Evolutionary conservation across 2,329 filamentous ascomycete species (phyloP).

Genomic region (Trichothecium sympodiale): DNA sequence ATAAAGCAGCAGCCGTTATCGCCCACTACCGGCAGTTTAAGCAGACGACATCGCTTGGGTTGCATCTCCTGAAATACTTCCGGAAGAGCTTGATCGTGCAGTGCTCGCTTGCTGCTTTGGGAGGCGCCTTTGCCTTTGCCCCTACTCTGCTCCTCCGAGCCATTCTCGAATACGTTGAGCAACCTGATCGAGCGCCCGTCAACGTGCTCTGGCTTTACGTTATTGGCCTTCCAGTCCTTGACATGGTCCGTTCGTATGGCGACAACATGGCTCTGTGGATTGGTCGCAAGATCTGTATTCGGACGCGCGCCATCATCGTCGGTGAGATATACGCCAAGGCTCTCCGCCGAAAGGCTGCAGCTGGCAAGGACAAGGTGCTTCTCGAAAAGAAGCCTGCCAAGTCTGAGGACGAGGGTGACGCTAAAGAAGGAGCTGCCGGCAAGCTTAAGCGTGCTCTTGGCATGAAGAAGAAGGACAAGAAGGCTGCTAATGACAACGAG

Average conservation of each 20-base stretch:
- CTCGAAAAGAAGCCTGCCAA: slow-evolving; percentile 38
- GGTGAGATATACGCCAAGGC: slow-evolving; percentile 97
- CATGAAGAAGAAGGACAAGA: slow-evolving; percentile 46
- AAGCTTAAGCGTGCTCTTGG: slow-evolving; percentile 47
- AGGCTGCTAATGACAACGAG: slow-evolving; percentile 20
- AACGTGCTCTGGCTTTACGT: slow-evolving; percentile 97
- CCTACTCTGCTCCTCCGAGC: slow-evolving; percentile 84
- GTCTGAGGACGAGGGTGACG: slow-evolving; percentile 22
- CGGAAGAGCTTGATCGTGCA: slow-evolving; percentile 65
- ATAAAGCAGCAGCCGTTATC: slow-evolving; percentile 76
- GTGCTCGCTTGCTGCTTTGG: slow-evolving; percentile 66
- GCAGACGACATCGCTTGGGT: slow-evolving; percentile 67
- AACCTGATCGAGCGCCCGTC: slow-evolving; percentile 59
- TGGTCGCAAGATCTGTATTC: slow-evolving; percentile 87
- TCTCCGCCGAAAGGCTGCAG: slow-evolving; percentile 77
- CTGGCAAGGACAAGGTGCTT: slow-evolving; percentile 62
- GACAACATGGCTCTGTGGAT: slow-evolving; percentile 87
- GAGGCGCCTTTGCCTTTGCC: slow-evolving; percentile 77
- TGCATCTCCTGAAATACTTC: slow-evolving; percentile 80
- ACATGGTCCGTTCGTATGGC: slow-evolving; percentile 68
- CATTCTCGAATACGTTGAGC: slow-evolving; percentile 90
- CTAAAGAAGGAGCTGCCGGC: slow-evolving; percentile 29
- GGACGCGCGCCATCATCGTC: slow-evolving; percentile 86
- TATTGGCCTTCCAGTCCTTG: slow-evolving; percentile 75
- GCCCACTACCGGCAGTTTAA: slow-evolving; percentile 75